Evolutionary conservation across 2,329 filamentous ascomycete species (phyloP), one percentile per base, ranked within the genome.

Genomic region (Arthroderma sp.): DNA sequence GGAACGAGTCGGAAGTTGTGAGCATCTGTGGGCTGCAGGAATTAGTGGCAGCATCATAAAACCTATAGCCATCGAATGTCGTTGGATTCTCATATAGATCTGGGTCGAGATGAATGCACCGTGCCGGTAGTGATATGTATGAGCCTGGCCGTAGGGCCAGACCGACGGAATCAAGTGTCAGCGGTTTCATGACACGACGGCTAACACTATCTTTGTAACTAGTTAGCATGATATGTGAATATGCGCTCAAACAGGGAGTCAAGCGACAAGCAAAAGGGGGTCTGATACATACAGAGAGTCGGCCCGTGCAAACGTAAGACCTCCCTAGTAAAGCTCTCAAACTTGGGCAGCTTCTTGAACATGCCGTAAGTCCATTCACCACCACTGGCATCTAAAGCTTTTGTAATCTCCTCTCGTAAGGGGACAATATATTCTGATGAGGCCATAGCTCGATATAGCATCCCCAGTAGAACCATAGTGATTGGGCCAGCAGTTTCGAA

Each of bases 311-410:
- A 15, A 32, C 40, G 40, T 9, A 42, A 29, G 7, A 27, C n/a
- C 30, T 42, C 40, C 28, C 40, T 15, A 27, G 8, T 42, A 31
- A 42, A 42, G 15, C 40, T 42, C 40, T 42, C 40, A 10, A 42
- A 33, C 1, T 22, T 34, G 2, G 40, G 40, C 8, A 32, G 33
- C 4, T 42, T 4, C 11, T 42, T 34, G n/a, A 42, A 42, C 2
- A 42, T 22, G 11, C 36, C 40, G 15, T 33, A 42, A 11, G 15
- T 42, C 40, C 40, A 42, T 28, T 42, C n/a, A n/a, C 40, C 40
- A 34, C 36, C 28, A 9, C 36, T 34, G 6, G 11, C 5, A 9
- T 27, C 36, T 7, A 42, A n/a, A 29, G 40, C 40, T 33, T 42
- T 22, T 4, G 11, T 10, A 4, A 42, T 4, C 15, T 42, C 40